Base-by-base conservation (phyloP, 2,329 filamentous ascomycete genomes). In the Metarhizium brunneum region DNA sequence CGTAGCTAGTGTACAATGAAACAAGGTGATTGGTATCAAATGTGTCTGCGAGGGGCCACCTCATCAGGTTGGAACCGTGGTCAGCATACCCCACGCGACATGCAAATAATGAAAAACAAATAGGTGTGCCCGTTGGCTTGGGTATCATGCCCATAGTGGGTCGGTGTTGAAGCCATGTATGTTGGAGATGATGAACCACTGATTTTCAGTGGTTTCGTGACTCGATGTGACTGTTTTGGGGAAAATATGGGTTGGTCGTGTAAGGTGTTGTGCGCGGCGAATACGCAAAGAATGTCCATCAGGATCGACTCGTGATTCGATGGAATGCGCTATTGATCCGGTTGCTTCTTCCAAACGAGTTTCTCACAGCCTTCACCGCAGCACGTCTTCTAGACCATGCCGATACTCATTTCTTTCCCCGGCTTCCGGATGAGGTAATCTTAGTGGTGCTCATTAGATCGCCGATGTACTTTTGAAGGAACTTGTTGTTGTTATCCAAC, bases 391-490 rank as follows among this genome's bases (percentile, higher is more conserved):
- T 40, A 2, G 3, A 16, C 2, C 14, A 16, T 16, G 13, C 38
- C 13, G 42, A 35, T 18, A 2, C 13, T 77, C 66, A 84, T 68
- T 83, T 84, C 65, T 81, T 80, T 54, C 70, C 72, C 36, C 79
- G 74, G 58, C 71, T 74, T 54, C 74, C 73, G 1, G 79, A 75
- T 2, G 84, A 78, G 1, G 84, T 87, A 63, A 88, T 87, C 67
- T 87, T 87, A 68, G 82, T 85, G n/a, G 85, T 87, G 63, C 90
- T 89, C 83, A 96, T 97, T 55, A 97, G 79, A 67, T 96, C 92
- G 61, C 92, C 92, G 65, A 97, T 97, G 69, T 97, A 97, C 71
- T 96, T 96, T 71, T 97, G 92, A 50, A 99, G 75, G 67, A 97
- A 96, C 66, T 91, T 92, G 79, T 99, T 99, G 71, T 96, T 92